A percentile compares a stretch with the other conserved stretches of the same genome.
phyloP scores from a whole-genome alignment of 306 rosid species.

The Inga leiocalycina region DNA sequence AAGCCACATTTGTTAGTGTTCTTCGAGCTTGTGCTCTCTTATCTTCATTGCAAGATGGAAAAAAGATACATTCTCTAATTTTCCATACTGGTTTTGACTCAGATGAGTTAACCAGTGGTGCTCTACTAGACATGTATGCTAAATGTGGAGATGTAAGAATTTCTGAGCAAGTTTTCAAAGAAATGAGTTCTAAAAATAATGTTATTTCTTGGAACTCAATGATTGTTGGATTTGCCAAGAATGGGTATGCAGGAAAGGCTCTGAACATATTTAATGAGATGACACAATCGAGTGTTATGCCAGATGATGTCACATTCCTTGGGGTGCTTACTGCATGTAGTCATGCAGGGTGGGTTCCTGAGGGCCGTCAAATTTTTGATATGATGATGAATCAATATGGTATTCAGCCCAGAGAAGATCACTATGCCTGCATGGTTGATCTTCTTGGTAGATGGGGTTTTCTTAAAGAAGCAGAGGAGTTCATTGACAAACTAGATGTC shows the following conservation, averaged over 20 bases:
- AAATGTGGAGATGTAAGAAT: constrained; percentile 72
- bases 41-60: constrained; percentile 64
- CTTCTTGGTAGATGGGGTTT: constrained; percentile 82
- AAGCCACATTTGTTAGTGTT: constrained; percentile 81
- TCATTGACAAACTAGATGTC: constrained; percentile 43
- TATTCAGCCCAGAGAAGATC: constrained; percentile 64
- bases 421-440: constrained; percentile 77
- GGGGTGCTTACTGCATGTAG: constrained; percentile 90
- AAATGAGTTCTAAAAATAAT: constrained; percentile 54
- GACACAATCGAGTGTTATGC: constrained; percentile 47
- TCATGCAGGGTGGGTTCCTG: constrained; percentile 73
- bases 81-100: constrained; percentile 68
- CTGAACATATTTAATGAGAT: constrained; percentile 61
- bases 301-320: constrained; percentile 82
- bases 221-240: constrained; percentile 84
- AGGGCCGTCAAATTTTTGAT: constrained; percentile 62
- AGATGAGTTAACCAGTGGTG: constrained; percentile 73
- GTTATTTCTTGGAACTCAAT: constrained; percentile 88
- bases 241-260: constrained; percentile 69
- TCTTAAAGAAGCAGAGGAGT: constrained; percentile 78
- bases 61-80: constrained; percentile 65
- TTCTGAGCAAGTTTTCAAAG: constrained; percentile 65
- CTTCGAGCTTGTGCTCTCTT: constrained; percentile 68
- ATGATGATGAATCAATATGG: constrained; percentile 51
- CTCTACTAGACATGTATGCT: constrained; percentile 88